Evolutionary conservation across 2,329 filamentous ascomycete species (phyloP).

Genomic region (Emergomyces pasteurianus): DNA sequence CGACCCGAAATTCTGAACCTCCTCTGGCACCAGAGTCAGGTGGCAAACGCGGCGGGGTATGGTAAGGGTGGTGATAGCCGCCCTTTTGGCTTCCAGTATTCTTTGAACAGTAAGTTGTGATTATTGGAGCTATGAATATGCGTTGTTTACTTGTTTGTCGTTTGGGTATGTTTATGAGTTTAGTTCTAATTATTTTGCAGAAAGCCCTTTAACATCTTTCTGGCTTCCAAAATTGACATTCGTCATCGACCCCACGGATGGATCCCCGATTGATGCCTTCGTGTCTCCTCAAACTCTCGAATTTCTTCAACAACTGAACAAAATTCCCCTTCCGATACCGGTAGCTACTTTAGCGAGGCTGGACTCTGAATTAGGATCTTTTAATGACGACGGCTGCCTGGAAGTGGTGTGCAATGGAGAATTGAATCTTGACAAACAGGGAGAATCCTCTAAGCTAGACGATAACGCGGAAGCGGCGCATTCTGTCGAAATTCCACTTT

Average conservation of each 20-base stretch:
- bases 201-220: conserved; percentile 27
- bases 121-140: neutral
- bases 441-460: neutral
- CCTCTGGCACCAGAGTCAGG: conserved; percentile 39
- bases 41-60: neutral
- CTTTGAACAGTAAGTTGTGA: conserved; percentile 2
- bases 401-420: neutral
- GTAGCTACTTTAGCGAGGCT: neutral
- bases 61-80: neutral
- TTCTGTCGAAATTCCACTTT: conserved; percentile 60
- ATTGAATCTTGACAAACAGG: neutral
- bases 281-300: conserved; percentile 53
- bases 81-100: conserved; percentile 3
- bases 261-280: conserved; percentile 55
- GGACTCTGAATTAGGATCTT: neutral
- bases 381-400: neutral
- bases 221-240: conserved; percentile 61
- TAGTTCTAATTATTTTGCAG: conserved; percentile 8
- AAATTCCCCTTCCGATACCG: conserved; percentile 10
- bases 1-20: conserved; percentile 57
- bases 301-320: conserved; percentile 50
- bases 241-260: conserved; percentile 54
- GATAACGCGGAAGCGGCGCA: conserved; percentile 15
- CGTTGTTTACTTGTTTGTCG: neutral
- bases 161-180: neutral